phyloP scores from a whole-genome alignment of 73 alveolate species.

The Symbiodinium natans region DNA sequence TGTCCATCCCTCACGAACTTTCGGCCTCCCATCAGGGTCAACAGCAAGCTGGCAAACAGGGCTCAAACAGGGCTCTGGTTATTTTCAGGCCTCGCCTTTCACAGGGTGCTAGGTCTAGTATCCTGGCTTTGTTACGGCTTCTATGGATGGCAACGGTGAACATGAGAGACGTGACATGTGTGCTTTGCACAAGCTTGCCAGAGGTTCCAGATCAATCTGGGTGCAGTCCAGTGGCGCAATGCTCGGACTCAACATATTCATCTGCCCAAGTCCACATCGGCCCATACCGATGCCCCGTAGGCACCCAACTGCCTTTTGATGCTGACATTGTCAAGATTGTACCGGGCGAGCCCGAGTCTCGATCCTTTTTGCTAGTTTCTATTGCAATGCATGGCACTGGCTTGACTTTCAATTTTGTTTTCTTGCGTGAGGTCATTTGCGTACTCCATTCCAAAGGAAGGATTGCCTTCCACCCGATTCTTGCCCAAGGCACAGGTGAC shows the following conservation, averaged over 20 bases:
- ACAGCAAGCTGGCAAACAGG: no score
- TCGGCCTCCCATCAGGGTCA: no score
- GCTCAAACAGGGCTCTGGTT: no score
- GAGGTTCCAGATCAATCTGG: background rate
- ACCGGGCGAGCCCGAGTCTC: background rate
- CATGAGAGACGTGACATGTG: no score
- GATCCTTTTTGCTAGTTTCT: background rate
- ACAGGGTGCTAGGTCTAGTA: no score
- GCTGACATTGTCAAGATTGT: slow-evolving; percentile 37
- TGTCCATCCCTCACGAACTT: no score
- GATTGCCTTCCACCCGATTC: slow-evolving; percentile 76
- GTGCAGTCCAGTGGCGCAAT: background rate
- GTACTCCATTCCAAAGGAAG: slow-evolving; percentile 52
- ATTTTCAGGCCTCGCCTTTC: no score
- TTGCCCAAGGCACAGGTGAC: slow-evolving; percentile 19
- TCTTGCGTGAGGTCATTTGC: slow-evolving; percentile 26
- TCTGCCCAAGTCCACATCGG: no score
- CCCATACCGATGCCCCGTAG: background rate
- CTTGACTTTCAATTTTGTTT: background rate
- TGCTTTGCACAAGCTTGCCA: no score
- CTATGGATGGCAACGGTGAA: no score
- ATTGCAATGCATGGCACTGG: background rate
- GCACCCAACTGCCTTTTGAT: slow-evolving; percentile 45
- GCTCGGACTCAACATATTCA: background rate
- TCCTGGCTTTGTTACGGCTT: no score